A percentile compares a stretch with the other conserved stretches of the same genome.
Conservation (phyloP, 179 eudicot species). For the Heliamphora pulchella region DNA sequence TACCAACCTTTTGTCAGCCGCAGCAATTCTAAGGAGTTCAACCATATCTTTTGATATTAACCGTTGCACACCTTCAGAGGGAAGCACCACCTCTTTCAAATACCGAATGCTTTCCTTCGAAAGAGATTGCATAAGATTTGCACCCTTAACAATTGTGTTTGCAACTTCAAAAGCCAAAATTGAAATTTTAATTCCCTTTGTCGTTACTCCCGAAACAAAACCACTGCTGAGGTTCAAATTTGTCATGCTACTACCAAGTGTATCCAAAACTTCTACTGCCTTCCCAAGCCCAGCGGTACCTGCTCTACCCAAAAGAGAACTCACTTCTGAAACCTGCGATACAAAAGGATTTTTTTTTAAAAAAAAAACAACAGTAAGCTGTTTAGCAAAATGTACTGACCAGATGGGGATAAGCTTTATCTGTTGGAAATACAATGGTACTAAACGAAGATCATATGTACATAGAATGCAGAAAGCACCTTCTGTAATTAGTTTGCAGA, state of each 20-base stretch:
- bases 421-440: not conserved
- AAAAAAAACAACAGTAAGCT: not conserved
- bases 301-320: slow-evolving; percentile 65
- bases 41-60: slow-evolving; percentile 71
- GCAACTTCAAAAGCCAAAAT: slow-evolving; percentile 96
- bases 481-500: not conserved
- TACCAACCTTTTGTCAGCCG: slow-evolving; percentile 97
- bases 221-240: slow-evolving; percentile 71
- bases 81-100: slow-evolving; percentile 83
- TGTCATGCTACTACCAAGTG: slow-evolving; percentile 96
- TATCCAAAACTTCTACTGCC: slow-evolving; percentile 94
- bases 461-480: not conserved
- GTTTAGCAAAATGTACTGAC: not conserved
- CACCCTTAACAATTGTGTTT: slow-evolving; percentile 88
- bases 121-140: slow-evolving; percentile 87
- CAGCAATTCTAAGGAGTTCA: slow-evolving; percentile 84
- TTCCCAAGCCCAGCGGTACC: slow-evolving; percentile 76
- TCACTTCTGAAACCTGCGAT: slow-evolving; percentile 77
- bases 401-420: not conserved
- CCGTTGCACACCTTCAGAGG: slow-evolving; percentile 77
- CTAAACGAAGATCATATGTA: not conserved
- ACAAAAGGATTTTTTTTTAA: not conserved
- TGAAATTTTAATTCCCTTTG: slow-evolving; percentile 64
- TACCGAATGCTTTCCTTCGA: slow-evolving; percentile 66
- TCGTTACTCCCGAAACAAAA: slow-evolving; percentile 76